Evolutionary conservation across 2,329 filamentous ascomycete genomes (phyloP), one percentile per base, ranked within the genome.

Genomic region (Talaromyces sp.): DNA sequence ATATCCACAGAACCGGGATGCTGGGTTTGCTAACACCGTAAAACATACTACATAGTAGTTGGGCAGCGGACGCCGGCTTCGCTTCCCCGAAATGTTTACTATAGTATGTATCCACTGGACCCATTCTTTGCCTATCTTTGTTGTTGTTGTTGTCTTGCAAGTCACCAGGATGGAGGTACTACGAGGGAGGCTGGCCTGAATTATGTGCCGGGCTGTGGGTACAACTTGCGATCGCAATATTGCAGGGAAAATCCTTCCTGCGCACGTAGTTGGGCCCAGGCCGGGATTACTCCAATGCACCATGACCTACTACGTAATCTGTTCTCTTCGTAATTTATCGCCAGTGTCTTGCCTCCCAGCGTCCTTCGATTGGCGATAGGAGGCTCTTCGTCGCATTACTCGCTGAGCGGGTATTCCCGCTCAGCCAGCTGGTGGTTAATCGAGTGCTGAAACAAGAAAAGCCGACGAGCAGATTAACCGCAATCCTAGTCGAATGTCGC

Each of bases 1-100:
- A 63, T 56, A 63, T 43, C 56, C 56, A 45, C 56, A 56, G 61
- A 57, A 57, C 61, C 61, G 9, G 49, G 52, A 63, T 63, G 31
- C 61, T 63, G 61, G 61, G 61, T 57, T 57, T 56, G 10, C 31
- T 37, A 19, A 25, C 39, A 45, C 8, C 22, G 7, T 19, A 19
- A 7, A 19, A 10, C 7, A 22, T 41, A 43, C 17, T n/a, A 43
- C 22, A 22, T 22, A 22, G 22, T 45, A 45, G 9, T 6, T 13
- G 11, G 1, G 45, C 25, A 27, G 25, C 35, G 61, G 61, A 27
- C 50, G 50, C 39, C 61, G 61, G 61, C 61, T 63, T 63, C 50
- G 35, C 50, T 57, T 63, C 61, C 61, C 61, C 61, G 61, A 45
- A 19, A 43, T 56, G 49, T 52, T 52, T 37, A 31, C 27, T 31